phyloP scores from a whole-genome alignment of 2,329 filamentous ascomycete species.

The Blastomyces gilchristii region DNA sequence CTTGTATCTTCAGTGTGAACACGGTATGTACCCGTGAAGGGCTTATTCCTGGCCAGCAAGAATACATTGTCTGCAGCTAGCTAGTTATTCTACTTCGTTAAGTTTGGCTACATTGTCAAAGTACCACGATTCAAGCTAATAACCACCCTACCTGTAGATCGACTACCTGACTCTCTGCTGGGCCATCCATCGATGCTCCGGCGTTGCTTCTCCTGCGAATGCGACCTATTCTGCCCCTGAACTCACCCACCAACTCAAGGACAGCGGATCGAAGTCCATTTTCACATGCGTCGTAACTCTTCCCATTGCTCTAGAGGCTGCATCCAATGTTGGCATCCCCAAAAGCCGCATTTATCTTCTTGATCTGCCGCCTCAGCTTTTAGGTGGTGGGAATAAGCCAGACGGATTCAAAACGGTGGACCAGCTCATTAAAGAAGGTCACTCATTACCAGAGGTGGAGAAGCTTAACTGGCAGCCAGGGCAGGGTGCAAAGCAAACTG shows the following conservation, averaged over 20 bases:
- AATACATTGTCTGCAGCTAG: not conserved
- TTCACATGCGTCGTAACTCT: constrained; percentile 63
- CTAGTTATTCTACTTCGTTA: not conserved
- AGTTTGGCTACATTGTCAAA: not conserved
- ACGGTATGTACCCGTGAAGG: constrained; percentile 45
- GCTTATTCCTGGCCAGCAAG: not conserved
- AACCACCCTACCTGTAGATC: constrained; percentile 41
- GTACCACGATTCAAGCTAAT: not conserved
- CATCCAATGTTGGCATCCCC: constrained; percentile 53
- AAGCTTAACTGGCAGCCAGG: constrained; percentile 33
- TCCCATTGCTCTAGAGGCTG: constrained; percentile 53
- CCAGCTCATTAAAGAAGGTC: constrained; percentile 54
- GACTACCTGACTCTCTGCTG: constrained; percentile 65
- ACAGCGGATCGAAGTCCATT: constrained; percentile 57
- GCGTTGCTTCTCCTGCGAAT: constrained; percentile 63
- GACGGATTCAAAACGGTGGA: constrained; percentile 52
- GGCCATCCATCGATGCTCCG: constrained; percentile 64
- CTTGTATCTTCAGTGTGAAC: constrained; percentile 68
- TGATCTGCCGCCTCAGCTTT: constrained; percentile 50
- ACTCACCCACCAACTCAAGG: constrained; percentile 60
- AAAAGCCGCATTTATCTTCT: constrained; percentile 58
- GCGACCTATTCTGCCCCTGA: constrained; percentile 62
- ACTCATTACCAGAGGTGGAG: constrained; percentile 31
- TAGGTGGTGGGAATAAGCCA: constrained; percentile 36
- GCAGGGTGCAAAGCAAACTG: constrained; percentile 49